Conservation (phyloP, 768 basidiomycete genomes). For the Candolleomyces eurysporus region DNA sequence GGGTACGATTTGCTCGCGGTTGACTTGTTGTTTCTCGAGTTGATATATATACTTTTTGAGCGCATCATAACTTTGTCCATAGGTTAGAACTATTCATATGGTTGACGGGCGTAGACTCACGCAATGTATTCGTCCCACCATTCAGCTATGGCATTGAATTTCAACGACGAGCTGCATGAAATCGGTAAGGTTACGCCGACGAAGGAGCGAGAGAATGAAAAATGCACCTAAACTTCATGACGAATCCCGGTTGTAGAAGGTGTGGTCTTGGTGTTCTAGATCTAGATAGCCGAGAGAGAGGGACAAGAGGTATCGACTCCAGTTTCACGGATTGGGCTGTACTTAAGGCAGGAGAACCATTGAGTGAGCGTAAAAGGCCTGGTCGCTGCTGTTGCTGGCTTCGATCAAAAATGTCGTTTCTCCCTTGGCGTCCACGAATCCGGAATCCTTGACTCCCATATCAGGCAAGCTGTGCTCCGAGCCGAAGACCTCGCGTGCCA, state of each 20-base stretch:
- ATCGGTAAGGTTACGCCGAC: background rate
- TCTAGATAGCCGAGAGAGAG: constrained; percentile 20
- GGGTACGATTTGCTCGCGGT: constrained; percentile 28
- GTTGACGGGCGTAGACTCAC: constrained; percentile 39
- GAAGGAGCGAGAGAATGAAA: background rate
- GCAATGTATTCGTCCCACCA: constrained; percentile 94
- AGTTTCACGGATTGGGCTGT: constrained; percentile 16
- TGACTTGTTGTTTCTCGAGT: constrained; percentile 73
- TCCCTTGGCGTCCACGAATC: too few species aligned
- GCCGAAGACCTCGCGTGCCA: too few species aligned
- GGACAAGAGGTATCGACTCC: constrained; percentile 41
- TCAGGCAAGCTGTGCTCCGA: too few species aligned
- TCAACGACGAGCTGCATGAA: constrained; percentile 65
- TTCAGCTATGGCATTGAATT: constrained; percentile 88
- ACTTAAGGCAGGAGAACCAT: constrained; percentile 2
- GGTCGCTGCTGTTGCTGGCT: background rate
- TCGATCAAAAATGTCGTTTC: background rate
- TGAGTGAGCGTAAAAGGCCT: background rate
- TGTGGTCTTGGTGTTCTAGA: constrained; percentile 13
- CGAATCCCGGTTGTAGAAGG: constrained; percentile 20
- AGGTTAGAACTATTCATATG: background rate
- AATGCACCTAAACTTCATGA: constrained; percentile 64
- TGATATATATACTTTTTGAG: constrained; percentile 86
- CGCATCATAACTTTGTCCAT: constrained; percentile 66
- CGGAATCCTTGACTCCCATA: too few species aligned